phyloP scores from a whole-genome alignment of 73 alveolate species.

The Paramecium octaurelia region DNA sequence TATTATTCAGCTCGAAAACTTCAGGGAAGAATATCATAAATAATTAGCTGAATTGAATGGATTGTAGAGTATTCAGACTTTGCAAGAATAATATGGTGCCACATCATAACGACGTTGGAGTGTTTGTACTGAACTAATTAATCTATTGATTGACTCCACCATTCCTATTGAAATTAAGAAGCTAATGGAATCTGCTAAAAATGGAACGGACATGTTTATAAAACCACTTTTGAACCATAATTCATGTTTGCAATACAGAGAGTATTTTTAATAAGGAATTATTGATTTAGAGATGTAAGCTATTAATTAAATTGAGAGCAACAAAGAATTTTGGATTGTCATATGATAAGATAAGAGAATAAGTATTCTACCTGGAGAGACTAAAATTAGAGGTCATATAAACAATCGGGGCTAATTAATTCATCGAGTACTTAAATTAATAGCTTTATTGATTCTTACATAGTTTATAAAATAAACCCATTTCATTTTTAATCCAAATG shows the following conservation, averaged over 20 bases:
- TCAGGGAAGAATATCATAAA: neutral
- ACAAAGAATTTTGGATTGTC: neutral
- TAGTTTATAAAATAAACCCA: neutral
- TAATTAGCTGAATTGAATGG: neutral
- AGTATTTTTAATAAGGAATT: neutral
- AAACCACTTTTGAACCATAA: neutral
- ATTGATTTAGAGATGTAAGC: neutral
- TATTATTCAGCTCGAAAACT: neutral
- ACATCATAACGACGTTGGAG: neutral
- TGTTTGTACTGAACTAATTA: neutral
- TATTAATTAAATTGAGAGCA: neutral
- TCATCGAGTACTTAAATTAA: neutral
- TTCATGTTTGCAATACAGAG: neutral
- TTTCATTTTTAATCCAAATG: neutral
- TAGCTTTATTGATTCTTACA: neutral
- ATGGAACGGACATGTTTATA: neutral
- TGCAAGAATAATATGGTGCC: neutral
- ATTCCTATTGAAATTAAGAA: neutral
- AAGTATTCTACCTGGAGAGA: neutral
- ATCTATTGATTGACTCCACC: neutral
- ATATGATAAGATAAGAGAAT: neutral
- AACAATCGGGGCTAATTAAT: neutral
- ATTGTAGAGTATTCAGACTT: neutral
- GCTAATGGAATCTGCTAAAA: constrained; percentile 13
- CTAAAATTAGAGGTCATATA: neutral